Evolutionary conservation across 2,329 filamentous ascomycete genomes (phyloP).

Genomic region (Aspergillus pseudotamarii): DNA sequence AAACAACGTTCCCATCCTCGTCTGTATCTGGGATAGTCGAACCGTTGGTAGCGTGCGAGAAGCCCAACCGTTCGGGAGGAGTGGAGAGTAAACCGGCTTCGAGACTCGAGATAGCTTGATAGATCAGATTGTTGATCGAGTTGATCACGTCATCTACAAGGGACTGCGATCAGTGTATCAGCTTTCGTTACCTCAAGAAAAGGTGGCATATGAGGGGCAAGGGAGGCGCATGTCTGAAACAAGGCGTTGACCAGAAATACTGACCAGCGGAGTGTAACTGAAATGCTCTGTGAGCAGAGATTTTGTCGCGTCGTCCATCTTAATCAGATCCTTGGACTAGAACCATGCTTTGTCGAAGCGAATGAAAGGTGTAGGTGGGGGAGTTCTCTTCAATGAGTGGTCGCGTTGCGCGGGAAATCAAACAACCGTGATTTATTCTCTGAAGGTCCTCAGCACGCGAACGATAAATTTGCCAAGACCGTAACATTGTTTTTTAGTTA

Average conservation of each 20-base stretch:
- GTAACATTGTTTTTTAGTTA: not conserved
- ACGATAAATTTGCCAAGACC: slow-evolving; percentile 3
- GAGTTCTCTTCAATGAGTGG: slow-evolving; percentile 1
- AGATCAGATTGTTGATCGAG: slow-evolving; percentile 89
- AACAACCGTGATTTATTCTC: not conserved
- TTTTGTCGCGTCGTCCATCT: slow-evolving; percentile 49
- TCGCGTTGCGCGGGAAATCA: slow-evolving; percentile 22
- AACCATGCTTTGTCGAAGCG: slow-evolving; percentile 11
- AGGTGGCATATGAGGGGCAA: not conserved
- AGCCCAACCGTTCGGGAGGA: slow-evolving; percentile 78
- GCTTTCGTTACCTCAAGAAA: not conserved
- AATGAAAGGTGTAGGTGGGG: not conserved
- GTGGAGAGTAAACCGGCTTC: slow-evolving; percentile 78
- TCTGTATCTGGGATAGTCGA: slow-evolving; percentile 52
- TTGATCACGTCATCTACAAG: slow-evolving; percentile 98
- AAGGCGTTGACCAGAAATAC: slow-evolving; percentile 37
- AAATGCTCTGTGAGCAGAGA: slow-evolving; percentile 91
- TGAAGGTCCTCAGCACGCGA: slow-evolving; percentile 1
- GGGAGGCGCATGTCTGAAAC: not conserved
- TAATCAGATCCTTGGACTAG: slow-evolving; percentile 19
- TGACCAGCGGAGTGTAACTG: slow-evolving; percentile 86
- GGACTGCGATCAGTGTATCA: slow-evolving; percentile 58
- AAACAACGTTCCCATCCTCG: slow-evolving; percentile 48
- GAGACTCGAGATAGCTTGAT: slow-evolving; percentile 83
- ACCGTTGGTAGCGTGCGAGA: slow-evolving; percentile 56